These are phyloP conservation scores for Rubroshorea leprosula DNA, from an alignment of 345 rosid genomes.

Conservation along the genomic window DNA sequence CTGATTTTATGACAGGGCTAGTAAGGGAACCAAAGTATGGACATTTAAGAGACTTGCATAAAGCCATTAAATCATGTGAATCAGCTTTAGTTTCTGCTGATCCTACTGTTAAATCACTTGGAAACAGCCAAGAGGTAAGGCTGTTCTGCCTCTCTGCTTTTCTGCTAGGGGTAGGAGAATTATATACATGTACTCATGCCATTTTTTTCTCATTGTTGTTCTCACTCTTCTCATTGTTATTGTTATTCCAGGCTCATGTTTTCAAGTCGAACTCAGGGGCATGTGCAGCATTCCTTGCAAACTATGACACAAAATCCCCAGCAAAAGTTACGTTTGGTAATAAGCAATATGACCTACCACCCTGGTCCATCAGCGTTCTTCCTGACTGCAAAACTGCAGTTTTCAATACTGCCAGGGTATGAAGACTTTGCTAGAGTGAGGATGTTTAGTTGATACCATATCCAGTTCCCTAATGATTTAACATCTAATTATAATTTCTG, in stretches of 20 bases:
- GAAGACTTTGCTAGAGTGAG: background rate
- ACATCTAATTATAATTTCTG: conserved; percentile 6
- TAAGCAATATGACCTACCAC: conserved; percentile 51
- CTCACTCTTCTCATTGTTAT: background rate
- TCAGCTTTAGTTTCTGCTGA: conserved; percentile 43
- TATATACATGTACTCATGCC: background rate
- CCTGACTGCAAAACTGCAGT: conserved; percentile 70
- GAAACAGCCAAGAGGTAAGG: conserved; percentile 49
- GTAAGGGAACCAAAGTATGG: conserved; percentile 62
- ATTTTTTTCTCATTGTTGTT: background rate
- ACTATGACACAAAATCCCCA: conserved; percentile 40
- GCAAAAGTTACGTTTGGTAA: conserved; percentile 44
- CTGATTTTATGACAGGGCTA: conserved; percentile 36
- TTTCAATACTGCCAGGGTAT: conserved; percentile 73
- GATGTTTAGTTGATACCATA: background rate
- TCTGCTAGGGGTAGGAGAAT: background rate
- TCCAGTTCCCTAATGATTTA: background rate
- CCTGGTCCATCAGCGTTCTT: conserved; percentile 78
- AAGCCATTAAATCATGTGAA: conserved; percentile 55
- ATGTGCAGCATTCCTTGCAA: conserved; percentile 77
- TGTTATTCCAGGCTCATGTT: conserved; percentile 50
- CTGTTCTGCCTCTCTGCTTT: background rate
- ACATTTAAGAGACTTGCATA: conserved; percentile 59
- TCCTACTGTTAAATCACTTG: conserved; percentile 39
- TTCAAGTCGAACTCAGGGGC: conserved; percentile 40